These are phyloP conservation scores for Termitomyces heimii DNA, from an alignment of 768 basidiomycete genomes.

Conservation along the genomic window DNA sequence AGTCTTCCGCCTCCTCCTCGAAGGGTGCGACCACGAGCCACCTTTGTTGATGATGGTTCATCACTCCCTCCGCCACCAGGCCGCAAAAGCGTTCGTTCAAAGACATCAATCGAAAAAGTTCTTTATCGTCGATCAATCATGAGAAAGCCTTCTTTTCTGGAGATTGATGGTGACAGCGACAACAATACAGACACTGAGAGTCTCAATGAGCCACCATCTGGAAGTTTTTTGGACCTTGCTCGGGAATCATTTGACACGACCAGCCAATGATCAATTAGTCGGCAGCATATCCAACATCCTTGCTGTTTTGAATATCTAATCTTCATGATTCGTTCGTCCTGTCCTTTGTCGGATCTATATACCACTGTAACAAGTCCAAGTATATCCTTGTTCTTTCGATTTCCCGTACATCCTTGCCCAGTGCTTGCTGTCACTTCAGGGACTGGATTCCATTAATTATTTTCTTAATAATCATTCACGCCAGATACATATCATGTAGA, in stretches of 20 bases:
- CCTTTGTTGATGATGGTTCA: slow-evolving; percentile 12
- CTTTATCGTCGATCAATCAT: slow-evolving; percentile 48
- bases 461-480: neutral
- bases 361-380: slow-evolving; percentile 10
- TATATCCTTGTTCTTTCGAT: slow-evolving; percentile 1
- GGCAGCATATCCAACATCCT: neutral
- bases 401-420: neutral
- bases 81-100: slow-evolving; percentile 23
- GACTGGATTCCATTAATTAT: neutral
- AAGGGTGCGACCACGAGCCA: slow-evolving; percentile 23
- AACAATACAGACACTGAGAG: slow-evolving; percentile 22
- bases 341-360: slow-evolving; percentile 11
- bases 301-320: neutral
- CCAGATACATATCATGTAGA: slow-evolving; percentile 14
- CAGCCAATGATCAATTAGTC: slow-evolving; percentile 10
- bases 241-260: slow-evolving; percentile 47
- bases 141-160: slow-evolving; percentile 68
- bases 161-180: slow-evolving; percentile 46
- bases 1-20: slow-evolving; percentile 57
- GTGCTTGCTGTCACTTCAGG: neutral
- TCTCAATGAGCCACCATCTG: slow-evolving; percentile 17
- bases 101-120: slow-evolving; percentile 30
- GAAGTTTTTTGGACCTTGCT: slow-evolving; percentile 48
- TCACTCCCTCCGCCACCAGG: slow-evolving; percentile 30
- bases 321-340: slow-evolving; percentile 8